These are phyloP conservation scores for Aspergillus nomiae DNA, from an alignment of 2,329 filamentous ascomycete species.

Conservation along the genomic window DNA sequence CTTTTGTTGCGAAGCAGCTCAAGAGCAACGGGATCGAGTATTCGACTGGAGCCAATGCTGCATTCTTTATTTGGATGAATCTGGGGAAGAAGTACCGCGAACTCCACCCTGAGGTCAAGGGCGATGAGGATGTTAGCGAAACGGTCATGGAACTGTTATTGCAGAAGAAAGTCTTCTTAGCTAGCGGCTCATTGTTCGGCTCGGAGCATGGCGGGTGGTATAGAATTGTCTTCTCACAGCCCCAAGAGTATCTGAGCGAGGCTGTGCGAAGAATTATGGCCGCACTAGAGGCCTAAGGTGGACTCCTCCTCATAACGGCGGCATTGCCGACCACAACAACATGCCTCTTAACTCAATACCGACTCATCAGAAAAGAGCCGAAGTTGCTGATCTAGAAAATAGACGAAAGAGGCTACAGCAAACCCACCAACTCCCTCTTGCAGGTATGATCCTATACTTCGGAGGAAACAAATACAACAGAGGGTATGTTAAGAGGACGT, in stretches of 20 bases:
- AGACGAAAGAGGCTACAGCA: too few relatives aligned
- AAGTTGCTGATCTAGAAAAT: neutral
- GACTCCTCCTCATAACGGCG: neutral
- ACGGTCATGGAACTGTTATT: slow-evolving; percentile 39
- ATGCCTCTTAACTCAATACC: neutral
- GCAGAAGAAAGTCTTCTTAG: slow-evolving; percentile 39
- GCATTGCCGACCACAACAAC: neutral
- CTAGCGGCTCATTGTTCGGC: slow-evolving; percentile 37
- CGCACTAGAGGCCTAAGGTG: slow-evolving; percentile 15
- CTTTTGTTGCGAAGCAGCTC: slow-evolving; percentile 42
- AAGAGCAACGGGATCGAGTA: slow-evolving; percentile 49
- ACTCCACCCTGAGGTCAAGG: slow-evolving; percentile 17
- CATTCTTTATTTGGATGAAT: slow-evolving; percentile 60
- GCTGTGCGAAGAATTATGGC: slow-evolving; percentile 34
- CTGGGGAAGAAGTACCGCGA: slow-evolving; percentile 39
- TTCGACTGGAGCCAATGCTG: slow-evolving; percentile 54
- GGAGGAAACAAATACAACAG: too few relatives aligned
- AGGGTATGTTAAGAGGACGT: too few relatives aligned
- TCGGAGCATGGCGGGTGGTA: slow-evolving; percentile 47
- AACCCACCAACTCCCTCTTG: neutral
- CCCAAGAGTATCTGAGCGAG: slow-evolving; percentile 32
- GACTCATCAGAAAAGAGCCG: neutral
- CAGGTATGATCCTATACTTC: neutral
- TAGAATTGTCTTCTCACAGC: slow-evolving; percentile 43
- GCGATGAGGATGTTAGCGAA: slow-evolving; percentile 23